These are phyloP conservation scores for Ustilago bromivora DNA, from an alignment of 1,284 basidiomycete species.

Conservation along the genomic window DNA sequence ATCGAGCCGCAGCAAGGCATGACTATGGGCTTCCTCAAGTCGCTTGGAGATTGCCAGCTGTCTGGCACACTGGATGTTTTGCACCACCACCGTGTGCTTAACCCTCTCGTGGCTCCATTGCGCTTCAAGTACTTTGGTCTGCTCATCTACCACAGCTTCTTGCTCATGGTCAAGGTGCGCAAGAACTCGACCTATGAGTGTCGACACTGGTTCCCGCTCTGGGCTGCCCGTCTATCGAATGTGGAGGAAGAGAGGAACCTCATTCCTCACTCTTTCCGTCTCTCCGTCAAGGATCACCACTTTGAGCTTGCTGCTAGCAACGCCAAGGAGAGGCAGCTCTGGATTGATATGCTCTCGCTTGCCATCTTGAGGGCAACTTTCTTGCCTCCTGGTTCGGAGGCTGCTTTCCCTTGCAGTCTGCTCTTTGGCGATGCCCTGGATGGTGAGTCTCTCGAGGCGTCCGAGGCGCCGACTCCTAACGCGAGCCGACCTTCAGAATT, in stretches of 20 bases:
- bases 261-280: conserved; percentile 62
- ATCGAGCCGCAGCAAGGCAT: conserved; percentile 58
- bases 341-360: conserved; percentile 59
- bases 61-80: conserved; percentile 66
- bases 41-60: conserved; percentile 61
- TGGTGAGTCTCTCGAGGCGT: conserved; percentile 26
- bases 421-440: conserved; percentile 41
- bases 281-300: conserved; percentile 63
- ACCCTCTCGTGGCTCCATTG: conserved; percentile 62
- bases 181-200: conserved; percentile 62
- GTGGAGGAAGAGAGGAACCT: conserved; percentile 46
- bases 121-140: conserved; percentile 67
- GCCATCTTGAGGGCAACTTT: conserved; percentile 50
- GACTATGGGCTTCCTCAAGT: conserved; percentile 48
- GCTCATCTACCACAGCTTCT: conserved; percentile 62
- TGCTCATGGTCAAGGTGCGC: conserved; percentile 66
- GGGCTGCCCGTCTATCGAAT: conserved; percentile 53
- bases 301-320: conserved; percentile 67
- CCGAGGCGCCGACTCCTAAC: conserved; percentile 46
- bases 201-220: conserved; percentile 67
- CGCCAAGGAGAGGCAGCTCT: conserved; percentile 59
- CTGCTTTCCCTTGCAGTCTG: conserved; percentile 60
- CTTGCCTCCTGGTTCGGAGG: conserved; percentile 43
- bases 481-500: conserved; percentile 40
- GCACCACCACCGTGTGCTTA: conserved; percentile 58